Conservation (phyloP, 2,329 filamentous ascomycete genomes). For the Aspergillus spinulosporus region DNA sequence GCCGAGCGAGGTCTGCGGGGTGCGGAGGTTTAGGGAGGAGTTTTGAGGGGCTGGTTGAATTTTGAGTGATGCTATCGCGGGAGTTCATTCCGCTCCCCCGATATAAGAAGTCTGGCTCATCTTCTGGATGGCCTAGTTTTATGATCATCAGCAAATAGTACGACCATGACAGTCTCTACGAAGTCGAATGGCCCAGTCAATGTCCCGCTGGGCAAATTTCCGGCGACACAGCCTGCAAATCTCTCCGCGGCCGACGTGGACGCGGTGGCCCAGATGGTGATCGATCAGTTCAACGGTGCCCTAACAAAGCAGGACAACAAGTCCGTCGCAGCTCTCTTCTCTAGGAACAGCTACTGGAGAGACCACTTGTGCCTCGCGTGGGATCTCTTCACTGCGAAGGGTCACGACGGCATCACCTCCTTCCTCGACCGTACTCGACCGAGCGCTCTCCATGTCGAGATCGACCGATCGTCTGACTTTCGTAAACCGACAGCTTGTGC, state of each 20-base stretch:
- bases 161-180: background rate
- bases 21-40: no score
- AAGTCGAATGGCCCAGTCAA: slow-evolving; percentile 53
- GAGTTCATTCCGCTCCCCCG: no score
- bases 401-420: slow-evolving; percentile 41
- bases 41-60: no score
- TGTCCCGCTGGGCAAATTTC: slow-evolving; percentile 47
- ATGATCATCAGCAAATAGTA: no score
- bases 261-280: slow-evolving; percentile 38
- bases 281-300: slow-evolving; percentile 43
- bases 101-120: background rate
- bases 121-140: no score
- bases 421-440: slow-evolving; percentile 40
- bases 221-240: slow-evolving; percentile 35
- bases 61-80: no score
- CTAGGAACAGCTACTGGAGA: slow-evolving; percentile 57
- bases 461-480: slow-evolving; percentile 37
- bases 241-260: slow-evolving; percentile 35
- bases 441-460: slow-evolving; percentile 45
- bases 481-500: slow-evolving; percentile 47
- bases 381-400: slow-evolving; percentile 56
- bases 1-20: no score
- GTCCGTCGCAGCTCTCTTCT: slow-evolving; percentile 47
- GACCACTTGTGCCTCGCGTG: slow-evolving; percentile 60
- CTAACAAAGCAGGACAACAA: slow-evolving; percentile 37